Evolutionary conservation across 768 basidiomycete genomes (phyloP).

Genomic region (Dendrothele bispora): DNA sequence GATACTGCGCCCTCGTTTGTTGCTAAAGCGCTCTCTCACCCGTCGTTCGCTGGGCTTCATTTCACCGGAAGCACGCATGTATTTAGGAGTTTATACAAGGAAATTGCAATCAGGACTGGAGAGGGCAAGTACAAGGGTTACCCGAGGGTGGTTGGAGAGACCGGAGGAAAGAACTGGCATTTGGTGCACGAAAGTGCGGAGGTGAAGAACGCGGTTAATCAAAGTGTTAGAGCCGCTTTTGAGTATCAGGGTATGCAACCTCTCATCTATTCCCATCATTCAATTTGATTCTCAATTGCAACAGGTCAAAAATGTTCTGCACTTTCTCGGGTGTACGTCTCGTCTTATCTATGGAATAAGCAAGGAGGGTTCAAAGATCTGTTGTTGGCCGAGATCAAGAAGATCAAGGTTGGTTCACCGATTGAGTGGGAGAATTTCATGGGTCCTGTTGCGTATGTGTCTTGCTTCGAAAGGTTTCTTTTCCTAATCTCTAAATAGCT

Average conservation of each 20-base stretch:
- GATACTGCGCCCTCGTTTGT: conserved; percentile 86
- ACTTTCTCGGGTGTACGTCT: conserved; percentile 86
- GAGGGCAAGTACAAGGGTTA: conserved; percentile 85
- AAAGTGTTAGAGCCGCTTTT: conserved; percentile 85
- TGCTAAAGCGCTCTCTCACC: conserved; percentile 76
- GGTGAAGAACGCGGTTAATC: conserved; percentile 84
- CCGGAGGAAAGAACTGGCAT: conserved; percentile 99
- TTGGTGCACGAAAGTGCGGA: conserved; percentile 87
- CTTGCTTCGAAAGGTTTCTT: not conserved
- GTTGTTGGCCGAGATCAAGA: conserved; percentile 70
- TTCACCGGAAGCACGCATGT: conserved; percentile 96
- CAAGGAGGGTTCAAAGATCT: conserved; percentile 83
- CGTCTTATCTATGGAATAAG: conserved; percentile 84
- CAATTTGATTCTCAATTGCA: not conserved
- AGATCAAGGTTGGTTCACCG: conserved; percentile 82
- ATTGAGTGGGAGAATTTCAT: conserved; percentile 84
- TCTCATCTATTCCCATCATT: not conserved
- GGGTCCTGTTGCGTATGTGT: conserved; percentile 89
- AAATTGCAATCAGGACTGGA: conserved; percentile 87
- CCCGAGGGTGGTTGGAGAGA: conserved; percentile 97
- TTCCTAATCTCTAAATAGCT: not conserved
- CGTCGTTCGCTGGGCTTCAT: conserved; percentile 83
- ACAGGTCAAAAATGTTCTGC: conserved; percentile 96
- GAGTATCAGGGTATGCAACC: conserved; percentile 82
- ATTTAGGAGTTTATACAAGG: conserved; percentile 96